Conservation (phyloP, 257 asterid species). For the Dorcoceras hygrometricum region DNA sequence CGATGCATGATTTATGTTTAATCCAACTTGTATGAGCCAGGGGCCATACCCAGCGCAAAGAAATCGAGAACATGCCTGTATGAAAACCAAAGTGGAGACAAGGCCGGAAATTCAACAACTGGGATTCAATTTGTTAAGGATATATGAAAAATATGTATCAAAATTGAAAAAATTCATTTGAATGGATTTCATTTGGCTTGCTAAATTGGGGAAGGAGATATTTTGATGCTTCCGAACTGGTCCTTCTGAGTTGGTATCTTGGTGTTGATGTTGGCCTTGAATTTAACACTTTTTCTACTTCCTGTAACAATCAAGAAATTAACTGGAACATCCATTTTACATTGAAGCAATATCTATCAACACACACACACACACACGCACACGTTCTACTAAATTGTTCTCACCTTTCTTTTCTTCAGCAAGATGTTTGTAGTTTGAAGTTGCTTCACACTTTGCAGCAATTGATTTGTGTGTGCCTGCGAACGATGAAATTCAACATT, state of each 20-base stretch:
- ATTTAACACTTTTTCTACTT: slow-evolving; percentile 16
- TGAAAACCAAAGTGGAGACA: background rate
- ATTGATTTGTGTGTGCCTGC: background rate
- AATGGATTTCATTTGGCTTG: background rate
- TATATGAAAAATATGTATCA: background rate
- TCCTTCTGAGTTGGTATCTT: slow-evolving; percentile 36
- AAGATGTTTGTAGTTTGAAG: background rate
- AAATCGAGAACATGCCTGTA: background rate
- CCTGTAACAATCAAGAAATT: slow-evolving; percentile 27
- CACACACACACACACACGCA: too few relatives aligned
- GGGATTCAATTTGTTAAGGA: background rate
- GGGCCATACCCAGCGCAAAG: too few relatives aligned
- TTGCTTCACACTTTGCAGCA: background rate
- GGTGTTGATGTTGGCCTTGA: slow-evolving; percentile 24
- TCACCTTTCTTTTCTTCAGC: background rate
- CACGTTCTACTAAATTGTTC: background rate
- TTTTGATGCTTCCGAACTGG: slow-evolving; percentile 32
- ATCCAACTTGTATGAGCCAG: background rate
- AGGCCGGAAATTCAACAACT: background rate
- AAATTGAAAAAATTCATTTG: background rate
- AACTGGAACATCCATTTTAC: background rate
- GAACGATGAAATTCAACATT: too few relatives aligned
- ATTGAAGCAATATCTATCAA: too few relatives aligned
- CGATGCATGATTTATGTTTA: background rate
- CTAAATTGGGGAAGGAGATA: background rate